Evolutionary conservation across 1,284 basidiomycete genomes (phyloP).

Genomic region (Apiotrichum mycotoxinovorans): DNA sequence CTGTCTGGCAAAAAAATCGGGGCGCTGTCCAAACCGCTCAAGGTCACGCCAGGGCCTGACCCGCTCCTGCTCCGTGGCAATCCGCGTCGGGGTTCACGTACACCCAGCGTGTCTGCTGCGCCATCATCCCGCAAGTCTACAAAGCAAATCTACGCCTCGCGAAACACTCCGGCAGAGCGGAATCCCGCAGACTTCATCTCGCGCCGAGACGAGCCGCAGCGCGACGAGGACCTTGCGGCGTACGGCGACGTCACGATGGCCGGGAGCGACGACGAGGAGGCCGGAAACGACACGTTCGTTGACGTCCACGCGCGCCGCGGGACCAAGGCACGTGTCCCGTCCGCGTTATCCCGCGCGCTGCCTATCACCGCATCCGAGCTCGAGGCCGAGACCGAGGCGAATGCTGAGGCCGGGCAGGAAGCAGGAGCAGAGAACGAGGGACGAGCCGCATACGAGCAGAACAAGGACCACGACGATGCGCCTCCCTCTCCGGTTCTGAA

Average conservation of each 20-base stretch:
- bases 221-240: neutral
- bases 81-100: neutral
- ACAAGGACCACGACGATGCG: neutral
- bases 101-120: too few species aligned
- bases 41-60: slow-evolving; percentile 9
- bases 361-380: neutral
- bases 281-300: slow-evolving; percentile 15
- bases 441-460: neutral
- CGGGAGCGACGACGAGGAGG: slow-evolving; percentile 8
- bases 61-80: neutral
- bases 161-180: neutral
- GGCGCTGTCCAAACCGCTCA: neutral
- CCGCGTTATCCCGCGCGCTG: neutral
- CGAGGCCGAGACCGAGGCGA: neutral
- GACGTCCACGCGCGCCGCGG: neutral
- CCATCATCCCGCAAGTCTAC: neutral
- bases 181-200: neutral
- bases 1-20: neutral
- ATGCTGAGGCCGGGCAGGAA: neutral
- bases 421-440: neutral
- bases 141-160: neutral
- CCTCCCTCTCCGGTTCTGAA: neutral
- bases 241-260: neutral
- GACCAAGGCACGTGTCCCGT: neutral
- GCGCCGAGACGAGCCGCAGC: neutral